These are phyloP conservation scores for Globisporangium radiosum DNA, from an alignment of 352 stramenopile genomes.

Conservation along the genomic window DNA sequence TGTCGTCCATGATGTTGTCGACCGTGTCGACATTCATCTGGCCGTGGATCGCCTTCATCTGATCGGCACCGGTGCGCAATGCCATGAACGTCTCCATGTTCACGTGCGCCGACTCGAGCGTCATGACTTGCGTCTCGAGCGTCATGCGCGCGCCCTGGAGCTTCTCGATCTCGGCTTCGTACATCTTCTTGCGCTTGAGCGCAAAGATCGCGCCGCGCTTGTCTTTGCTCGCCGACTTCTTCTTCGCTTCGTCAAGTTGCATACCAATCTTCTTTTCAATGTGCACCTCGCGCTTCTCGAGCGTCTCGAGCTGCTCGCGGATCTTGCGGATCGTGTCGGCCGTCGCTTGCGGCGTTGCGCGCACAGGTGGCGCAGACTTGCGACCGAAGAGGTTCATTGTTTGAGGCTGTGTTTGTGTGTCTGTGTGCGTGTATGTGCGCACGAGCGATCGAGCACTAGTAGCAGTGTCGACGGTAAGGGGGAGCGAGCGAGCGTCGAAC, in stretches of 20 bases:
- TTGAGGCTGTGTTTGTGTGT: background rate
- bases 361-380: constrained; percentile 53
- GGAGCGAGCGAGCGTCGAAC: background rate
- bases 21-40: constrained; percentile 96
- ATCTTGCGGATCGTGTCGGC: constrained; percentile 90
- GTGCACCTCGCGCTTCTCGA: constrained; percentile 94
- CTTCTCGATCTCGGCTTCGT: constrained; percentile 97
- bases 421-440: background rate
- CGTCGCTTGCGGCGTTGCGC: constrained; percentile 50
- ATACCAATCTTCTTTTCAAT: constrained; percentile 95
- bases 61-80: constrained; percentile 87
- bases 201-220: constrained; percentile 97
- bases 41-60: constrained; percentile 94
- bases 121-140: constrained; percentile 91
- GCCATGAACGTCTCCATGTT: constrained; percentile 97
- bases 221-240: constrained; percentile 94
- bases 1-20: constrained; percentile 98
- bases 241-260: constrained; percentile 93
- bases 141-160: constrained; percentile 96
- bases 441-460: background rate
- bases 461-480: too few species aligned
- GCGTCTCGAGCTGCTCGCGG: constrained; percentile 83
- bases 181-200: constrained; percentile 99
- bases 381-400: constrained; percentile 85
- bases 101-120: constrained; percentile 87